A percentile compares a stretch with the other conserved stretches of the same genome.
These are phyloP conservation scores for Podila epigama DNA, from an alignment of 192 early-diverging fungal species.

Conservation along the genomic window DNA sequence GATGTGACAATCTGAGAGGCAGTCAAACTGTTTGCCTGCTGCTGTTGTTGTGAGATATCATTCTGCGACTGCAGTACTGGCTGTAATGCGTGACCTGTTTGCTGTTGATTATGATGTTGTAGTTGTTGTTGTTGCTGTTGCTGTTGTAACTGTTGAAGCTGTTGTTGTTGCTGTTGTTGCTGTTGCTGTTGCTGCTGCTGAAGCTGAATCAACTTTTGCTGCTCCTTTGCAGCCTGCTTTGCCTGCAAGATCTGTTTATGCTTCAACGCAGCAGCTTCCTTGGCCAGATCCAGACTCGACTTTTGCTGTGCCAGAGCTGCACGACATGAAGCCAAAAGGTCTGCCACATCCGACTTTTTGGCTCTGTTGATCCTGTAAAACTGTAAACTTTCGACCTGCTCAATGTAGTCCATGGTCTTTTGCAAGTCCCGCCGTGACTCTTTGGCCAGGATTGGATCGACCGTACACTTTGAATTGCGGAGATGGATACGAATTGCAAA, in stretches of 20 bases:
- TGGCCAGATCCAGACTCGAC: constrained; percentile 43
- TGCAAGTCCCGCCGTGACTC: constrained; percentile 42
- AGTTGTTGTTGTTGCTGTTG: neutral
- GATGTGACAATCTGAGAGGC: constrained; percentile 16
- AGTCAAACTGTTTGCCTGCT: neutral
- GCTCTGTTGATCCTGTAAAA: constrained; percentile 41
- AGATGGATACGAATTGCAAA: constrained; percentile 48
- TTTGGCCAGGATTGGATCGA: constrained; percentile 18
- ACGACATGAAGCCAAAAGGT: constrained; percentile 38
- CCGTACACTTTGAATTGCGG: constrained; percentile 34
- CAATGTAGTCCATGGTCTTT: constrained; percentile 44
- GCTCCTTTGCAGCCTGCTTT: constrained; percentile 20
- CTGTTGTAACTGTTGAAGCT: neutral
- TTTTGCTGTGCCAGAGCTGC: constrained; percentile 38
- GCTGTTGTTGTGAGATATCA: constrained; percentile 1
- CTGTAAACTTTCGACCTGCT: constrained; percentile 37
- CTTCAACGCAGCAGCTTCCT: constrained; percentile 34
- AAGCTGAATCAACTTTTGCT: too few species aligned
- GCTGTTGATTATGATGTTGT: constrained; percentile 2
- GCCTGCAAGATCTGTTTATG: constrained; percentile 29
- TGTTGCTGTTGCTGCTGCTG: too few species aligned
- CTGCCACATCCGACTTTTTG: constrained; percentile 39
- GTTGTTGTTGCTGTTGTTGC: neutral
- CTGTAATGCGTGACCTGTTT: neutral
- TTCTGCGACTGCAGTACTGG: neutral